phyloP scores from a whole-genome alignment of 192 early-diverging fungal species.

The Funneliformis geosporum region DNA sequence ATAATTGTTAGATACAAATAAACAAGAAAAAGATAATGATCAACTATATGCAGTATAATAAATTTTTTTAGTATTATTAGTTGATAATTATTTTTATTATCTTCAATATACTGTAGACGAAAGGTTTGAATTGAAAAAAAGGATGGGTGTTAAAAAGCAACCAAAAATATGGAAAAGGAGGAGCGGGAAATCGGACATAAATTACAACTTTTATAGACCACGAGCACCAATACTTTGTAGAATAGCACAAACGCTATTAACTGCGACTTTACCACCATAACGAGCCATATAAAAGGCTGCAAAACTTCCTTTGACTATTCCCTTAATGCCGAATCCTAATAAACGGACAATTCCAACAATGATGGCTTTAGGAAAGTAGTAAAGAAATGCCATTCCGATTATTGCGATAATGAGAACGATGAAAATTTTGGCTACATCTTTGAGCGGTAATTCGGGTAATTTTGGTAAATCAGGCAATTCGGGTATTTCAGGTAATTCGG shows the following conservation, averaged over 20 bases:
- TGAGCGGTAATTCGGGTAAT: no score
- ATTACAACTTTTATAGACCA: no score
- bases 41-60: neutral
- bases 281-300: neutral
- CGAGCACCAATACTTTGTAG: neutral
- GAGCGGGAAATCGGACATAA: neutral
- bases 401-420: neutral
- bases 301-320: neutral
- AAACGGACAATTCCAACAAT: neutral
- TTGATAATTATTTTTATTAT: neutral
- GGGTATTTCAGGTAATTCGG: neutral
- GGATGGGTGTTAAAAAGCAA: neutral
- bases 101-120: neutral
- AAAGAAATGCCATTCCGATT: neutral
- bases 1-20: conserved; percentile 9
- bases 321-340: neutral
- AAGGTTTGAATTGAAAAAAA: neutral
- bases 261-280: neutral
- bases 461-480: no score
- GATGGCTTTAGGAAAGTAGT: neutral
- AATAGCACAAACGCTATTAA: neutral
- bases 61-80: neutral
- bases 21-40: neutral
- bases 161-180: neutral
- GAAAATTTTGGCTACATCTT: neutral